Base-by-base conservation (phyloP, 345 rosid species). In the Dipteronia dyeriana region DNA sequence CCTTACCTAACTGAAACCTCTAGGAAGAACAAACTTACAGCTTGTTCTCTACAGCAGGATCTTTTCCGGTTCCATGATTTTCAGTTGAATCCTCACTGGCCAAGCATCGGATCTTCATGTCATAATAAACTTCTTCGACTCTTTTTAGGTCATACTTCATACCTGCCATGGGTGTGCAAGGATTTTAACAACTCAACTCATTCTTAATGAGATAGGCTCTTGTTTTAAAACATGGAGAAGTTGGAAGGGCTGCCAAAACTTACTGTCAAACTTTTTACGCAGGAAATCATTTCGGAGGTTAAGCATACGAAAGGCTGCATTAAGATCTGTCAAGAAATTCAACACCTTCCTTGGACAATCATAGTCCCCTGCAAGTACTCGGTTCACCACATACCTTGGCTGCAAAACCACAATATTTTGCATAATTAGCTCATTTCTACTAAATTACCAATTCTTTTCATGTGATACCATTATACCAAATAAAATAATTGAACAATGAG, bases 181-280 rank as follows among this genome's bases (percentile, higher is more conserved):
- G 45, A 49, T 69, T 23, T 69, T 59, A 67, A 17, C n/a, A 72
- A 63, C 9, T 70, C 9, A 51, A 60, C n/a, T 73, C 26, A 23
- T 34, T 47, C 4, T 16, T 5, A 29, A 43, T 19, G 17, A n/a
- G 31, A 45, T 57, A 14, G 9, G 68, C 9, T 31, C 20, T 53
- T 16, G 54, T 19, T 70, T 29, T 57, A 75, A 56, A 45, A n/a
- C 54, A 79, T 0, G 6, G 22, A 11, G 49, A 41, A n/a, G 9
- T 13, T 9, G 31, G 12, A 17, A 7, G 51, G 19, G 22, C 13
- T 10, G 54, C 29, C 47, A 61, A 25, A 51, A 62, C 80, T 75
- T 86, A 96, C 99, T 79, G 69, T 96, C 98, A 71, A 96, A 96
- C 86, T 96, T 94, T 88, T 94, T 96, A 83, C 99, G 98, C 6